Base-by-base conservation (phyloP, 73 alveolate genomes). In the Symbiodinium pilosum region DNA sequence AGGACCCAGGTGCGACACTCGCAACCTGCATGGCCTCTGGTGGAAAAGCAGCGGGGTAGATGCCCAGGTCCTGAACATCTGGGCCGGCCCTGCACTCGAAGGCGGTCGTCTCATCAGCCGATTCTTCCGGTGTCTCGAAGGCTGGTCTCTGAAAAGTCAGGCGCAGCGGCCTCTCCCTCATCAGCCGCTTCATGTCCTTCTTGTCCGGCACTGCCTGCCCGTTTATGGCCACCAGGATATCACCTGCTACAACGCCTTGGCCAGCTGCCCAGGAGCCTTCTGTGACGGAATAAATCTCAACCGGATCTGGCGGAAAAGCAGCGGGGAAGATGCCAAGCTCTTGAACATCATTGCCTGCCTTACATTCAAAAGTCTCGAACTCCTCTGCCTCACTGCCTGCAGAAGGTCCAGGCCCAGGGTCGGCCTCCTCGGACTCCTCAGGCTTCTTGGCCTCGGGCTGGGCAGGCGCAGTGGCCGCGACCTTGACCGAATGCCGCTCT, bases 231-330 rank as follows among this genome's bases (percentile, higher is more conserved):
- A 91, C 36, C 56, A 91, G 43, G 47, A 69, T 6, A 75, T 91
- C 97, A 34, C 97, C 97, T 1, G 47, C 52, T 34, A 30, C 87
- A n/a, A 91, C 64, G 6, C 97, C 97, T 88, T 42, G 21, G 52
- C 4, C 47, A 28, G 87, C 87, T 12, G 97, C 97, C 97, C 97
- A 91, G 2, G 88, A 91, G 81, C 88, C 85, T 18, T 41, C 81
- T 4, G 97, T 68, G 30, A 69, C 88, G 6, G 88, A 68, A 26
- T 85, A 85, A 26, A 91, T 69, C 39, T 91, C 97, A 43, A 91
- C 97, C 11, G 97, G 97, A 32, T 91, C 97, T 24, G 97, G 97
- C 14, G 97, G 88, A 91, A 91, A 91, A 16, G 97, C 97, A 20
- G 88, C 52, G 9, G 97, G 97, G 77, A 91, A 42, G 54, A 91